Base-by-base conservation (phyloP, 768 basidiomycete genomes). In the Rhodosporidiobolus odoratus region DNA sequence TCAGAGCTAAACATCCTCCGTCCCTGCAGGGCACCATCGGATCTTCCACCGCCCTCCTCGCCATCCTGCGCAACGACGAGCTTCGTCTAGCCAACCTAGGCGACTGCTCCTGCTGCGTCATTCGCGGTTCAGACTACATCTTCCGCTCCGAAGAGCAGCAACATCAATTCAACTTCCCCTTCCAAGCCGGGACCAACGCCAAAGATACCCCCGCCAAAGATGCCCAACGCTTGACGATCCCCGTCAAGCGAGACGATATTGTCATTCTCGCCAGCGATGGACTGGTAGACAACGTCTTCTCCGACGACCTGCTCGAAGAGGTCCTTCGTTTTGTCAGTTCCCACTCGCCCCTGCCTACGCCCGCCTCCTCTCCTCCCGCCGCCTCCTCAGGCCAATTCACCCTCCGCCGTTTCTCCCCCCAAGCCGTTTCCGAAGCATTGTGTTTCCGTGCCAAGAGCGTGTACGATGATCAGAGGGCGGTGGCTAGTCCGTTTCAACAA, bases 101-200 rank as follows among this genome's bases (percentile, higher is more conserved):
- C 15, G 91, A 94, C 76, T 91, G 91, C 78, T 89, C 89, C 40
- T 69, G 63, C 32, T 88, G 91, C 84, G 83, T 96, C 30, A 86
- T 97, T 27, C 86, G 93, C 4, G 75, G 79, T 17, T 87, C 85
- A 10, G 83, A 86, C 63, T 86, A 96, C 53, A 85, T 87, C 2
- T 96, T 92, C 87, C 84, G 92, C 40, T 89, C 87, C 58, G 86
- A 90, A 52, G 94, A 96, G 79, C 94, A 95, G 90, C 93, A 92
- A 86, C 92, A 91, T 85, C 84, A 83, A 21, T 87, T 87, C 79
- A 87, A 87, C 75, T 85, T 84, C n/a, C 87, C 86, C 0, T 82
- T 84, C 37, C 86, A 87, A 75, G 85, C 88, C 38, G 86, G 86
- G 12, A 86, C 86, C 3, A 81, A 84, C 50, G 84, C 84, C 3